Evolutionary conservation across 495 filamentous ascomycete species (phyloP).

Genomic region (Penicillium psychrofluorescens): DNA sequence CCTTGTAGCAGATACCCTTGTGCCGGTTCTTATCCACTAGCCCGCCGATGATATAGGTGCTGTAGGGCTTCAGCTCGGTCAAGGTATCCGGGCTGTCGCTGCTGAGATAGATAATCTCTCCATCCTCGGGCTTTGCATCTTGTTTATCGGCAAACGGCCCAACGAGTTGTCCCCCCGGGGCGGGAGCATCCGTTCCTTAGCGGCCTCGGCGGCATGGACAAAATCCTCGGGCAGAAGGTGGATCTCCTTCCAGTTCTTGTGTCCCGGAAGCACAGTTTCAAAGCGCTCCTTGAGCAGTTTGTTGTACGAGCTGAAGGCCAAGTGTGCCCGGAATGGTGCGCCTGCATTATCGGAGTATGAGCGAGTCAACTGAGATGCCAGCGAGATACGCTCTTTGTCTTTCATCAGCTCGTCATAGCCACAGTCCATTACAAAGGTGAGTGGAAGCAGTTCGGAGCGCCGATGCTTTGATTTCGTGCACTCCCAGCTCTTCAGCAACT

Average conservation of each 20-base stretch:
- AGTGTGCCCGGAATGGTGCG: conserved; percentile 54
- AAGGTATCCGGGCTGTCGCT: conserved; percentile 80
- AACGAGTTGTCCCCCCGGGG: conserved; percentile 43
- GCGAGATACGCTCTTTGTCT: conserved; percentile 71
- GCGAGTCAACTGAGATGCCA: conserved; percentile 74
- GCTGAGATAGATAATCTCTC: conserved; percentile 76
- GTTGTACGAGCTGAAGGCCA: conserved; percentile 69
- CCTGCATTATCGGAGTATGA: conserved; percentile 81
- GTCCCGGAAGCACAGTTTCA: conserved; percentile 58
- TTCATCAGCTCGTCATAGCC: conserved; percentile 86
- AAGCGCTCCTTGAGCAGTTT: conserved; percentile 72
- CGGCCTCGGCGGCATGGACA: conserved; percentile 49
- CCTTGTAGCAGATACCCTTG: conserved; percentile 87
- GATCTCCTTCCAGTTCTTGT: conserved; percentile 74
- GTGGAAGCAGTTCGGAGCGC: conserved; percentile 50
- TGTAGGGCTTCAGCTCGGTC: conserved; percentile 70
- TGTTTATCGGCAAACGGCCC: conserved; percentile 43
- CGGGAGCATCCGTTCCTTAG: conserved; percentile 52
- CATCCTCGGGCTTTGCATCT: conserved; percentile 35
- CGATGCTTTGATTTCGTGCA: conserved; percentile 18
- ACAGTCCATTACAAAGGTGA: conserved; percentile 83
- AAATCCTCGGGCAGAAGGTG: conserved; percentile 65
- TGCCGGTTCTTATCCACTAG: conserved; percentile 93
- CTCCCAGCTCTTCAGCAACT: conserved; percentile 31
- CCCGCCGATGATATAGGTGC: conserved; percentile 88